phyloP scores from a whole-genome alignment of 805 yeast genomes.

The Teunomyces stri region DNA sequence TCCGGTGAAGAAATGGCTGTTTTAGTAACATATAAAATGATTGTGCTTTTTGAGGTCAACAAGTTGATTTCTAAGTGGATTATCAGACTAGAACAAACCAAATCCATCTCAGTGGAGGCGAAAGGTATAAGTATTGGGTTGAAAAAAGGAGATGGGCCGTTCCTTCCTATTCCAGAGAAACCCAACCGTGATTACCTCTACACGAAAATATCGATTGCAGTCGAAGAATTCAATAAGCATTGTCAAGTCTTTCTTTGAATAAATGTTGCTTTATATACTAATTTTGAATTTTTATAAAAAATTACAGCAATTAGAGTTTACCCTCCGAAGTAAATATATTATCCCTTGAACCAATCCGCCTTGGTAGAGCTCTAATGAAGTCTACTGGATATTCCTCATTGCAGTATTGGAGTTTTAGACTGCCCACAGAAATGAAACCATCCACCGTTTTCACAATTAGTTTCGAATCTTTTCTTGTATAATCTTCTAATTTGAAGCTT shows the following conservation, averaged over 20 bases:
- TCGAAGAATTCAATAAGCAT: slow-evolving; percentile 69
- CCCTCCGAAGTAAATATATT: slow-evolving; percentile 7
- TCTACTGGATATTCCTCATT: slow-evolving; percentile 42
- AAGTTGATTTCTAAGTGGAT: slow-evolving; percentile 68
- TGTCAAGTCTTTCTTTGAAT: slow-evolving; percentile 49
- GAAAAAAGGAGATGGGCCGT: slow-evolving; percentile 51
- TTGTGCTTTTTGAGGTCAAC: slow-evolving; percentile 65
- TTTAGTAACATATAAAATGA: slow-evolving; percentile 68
- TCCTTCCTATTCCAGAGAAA: slow-evolving; percentile 75
- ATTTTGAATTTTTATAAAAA: background rate
- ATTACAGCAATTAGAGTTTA: background rate
- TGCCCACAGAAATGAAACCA: slow-evolving; percentile 36
- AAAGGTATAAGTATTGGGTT: slow-evolving; percentile 74
- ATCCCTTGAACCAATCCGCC: slow-evolving; percentile 43
- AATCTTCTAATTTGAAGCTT: slow-evolving; percentile 14
- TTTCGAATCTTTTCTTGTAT: slow-evolving; percentile 9
- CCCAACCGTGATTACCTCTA: slow-evolving; percentile 65
- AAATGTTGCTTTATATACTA: background rate
- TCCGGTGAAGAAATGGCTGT: slow-evolving; percentile 80
- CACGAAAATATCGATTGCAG: slow-evolving; percentile 75
- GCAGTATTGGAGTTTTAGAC: slow-evolving; percentile 56
- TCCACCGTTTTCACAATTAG: slow-evolving; percentile 45
- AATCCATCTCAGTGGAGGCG: slow-evolving; percentile 69
- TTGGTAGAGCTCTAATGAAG: slow-evolving; percentile 44
- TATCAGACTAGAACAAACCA: slow-evolving; percentile 60